Percentiles rank a stretch among this genome's conserved stretches.
phyloP scores from a whole-genome alignment of 106 monocot species.

The Apostasia shenzhenica region DNA sequence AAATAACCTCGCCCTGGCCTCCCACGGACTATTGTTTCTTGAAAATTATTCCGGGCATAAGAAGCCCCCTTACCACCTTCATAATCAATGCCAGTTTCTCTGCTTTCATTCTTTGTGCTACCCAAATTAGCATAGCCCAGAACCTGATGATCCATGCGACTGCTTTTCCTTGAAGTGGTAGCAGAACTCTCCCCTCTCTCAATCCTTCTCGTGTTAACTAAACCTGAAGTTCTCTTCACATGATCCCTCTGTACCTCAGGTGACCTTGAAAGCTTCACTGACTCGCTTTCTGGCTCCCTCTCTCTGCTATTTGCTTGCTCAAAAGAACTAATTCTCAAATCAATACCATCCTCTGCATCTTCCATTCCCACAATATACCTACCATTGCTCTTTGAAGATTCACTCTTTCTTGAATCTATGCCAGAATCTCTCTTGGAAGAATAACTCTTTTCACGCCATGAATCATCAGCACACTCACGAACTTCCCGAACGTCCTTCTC shows the following conservation, averaged over 20 bases:
- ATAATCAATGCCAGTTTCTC: not conserved
- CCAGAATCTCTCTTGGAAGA: not conserved
- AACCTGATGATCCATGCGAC: slow-evolving; percentile 5
- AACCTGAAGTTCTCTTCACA: not conserved
- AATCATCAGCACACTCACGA: slow-evolving; percentile 9
- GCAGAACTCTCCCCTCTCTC: slow-evolving; percentile 11
- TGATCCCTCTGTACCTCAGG: not conserved
- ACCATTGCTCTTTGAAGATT: not conserved
- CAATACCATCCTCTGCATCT: slow-evolving; percentile 2
- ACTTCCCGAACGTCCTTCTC: slow-evolving; percentile 13
- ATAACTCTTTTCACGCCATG: not conserved
- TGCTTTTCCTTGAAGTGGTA: slow-evolving; percentile 2
- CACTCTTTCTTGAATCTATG: slow-evolving; percentile 5
- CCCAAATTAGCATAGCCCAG: not conserved
- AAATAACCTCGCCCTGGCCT: not conserved
- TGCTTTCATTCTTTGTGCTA: slow-evolving; percentile 4
- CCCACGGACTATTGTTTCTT: not conserved
- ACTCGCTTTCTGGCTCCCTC: slow-evolving; percentile 2
- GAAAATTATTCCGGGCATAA: not conserved
- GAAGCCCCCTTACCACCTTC: not conserved
- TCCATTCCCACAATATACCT: not conserved
- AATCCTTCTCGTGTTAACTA: not conserved
- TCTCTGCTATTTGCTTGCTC: slow-evolving; percentile 1
- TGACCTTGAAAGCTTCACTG: not conserved
- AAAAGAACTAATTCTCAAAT: not conserved